These are phyloP conservation scores for Mycosphaerella sp. DNA, from an alignment of 2,329 filamentous ascomycete genomes.

Conservation along the genomic window DNA sequence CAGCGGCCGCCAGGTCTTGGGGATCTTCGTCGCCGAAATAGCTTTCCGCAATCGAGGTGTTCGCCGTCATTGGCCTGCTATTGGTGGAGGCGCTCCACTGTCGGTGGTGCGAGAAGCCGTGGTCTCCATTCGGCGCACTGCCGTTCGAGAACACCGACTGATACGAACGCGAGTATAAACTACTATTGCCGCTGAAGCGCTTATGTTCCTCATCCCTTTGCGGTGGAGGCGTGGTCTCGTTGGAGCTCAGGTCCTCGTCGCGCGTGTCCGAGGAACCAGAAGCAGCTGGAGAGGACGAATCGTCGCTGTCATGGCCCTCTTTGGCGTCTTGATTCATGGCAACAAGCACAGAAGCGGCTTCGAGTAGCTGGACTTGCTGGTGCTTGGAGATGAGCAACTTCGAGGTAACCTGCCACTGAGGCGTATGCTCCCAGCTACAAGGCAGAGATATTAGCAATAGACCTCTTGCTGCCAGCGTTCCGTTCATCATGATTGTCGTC, in stretches of 20 bases:
- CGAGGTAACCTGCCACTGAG: constrained; percentile 94
- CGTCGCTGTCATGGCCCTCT: constrained; percentile 63
- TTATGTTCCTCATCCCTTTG: constrained; percentile 54
- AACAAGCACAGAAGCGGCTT: constrained; percentile 92
- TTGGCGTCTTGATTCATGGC: constrained; percentile 69
- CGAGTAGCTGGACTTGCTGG: constrained; percentile 94
- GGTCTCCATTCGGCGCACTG: constrained; percentile 50
- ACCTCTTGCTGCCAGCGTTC: not conserved
- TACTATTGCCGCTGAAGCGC: constrained; percentile 45
- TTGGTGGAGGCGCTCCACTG: constrained; percentile 65
- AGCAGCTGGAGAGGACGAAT: constrained; percentile 76
- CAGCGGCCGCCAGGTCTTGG: constrained; percentile 79
- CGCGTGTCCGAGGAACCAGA: constrained; percentile 71
- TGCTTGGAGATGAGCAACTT: constrained; percentile 99
- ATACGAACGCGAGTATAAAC: constrained; percentile 65
- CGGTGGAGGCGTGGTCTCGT: constrained; percentile 87
- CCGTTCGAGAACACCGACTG: constrained; percentile 59
- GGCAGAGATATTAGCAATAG: constrained; percentile 12
- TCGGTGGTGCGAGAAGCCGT: constrained; percentile 54
- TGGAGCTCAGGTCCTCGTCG: constrained; percentile 72
- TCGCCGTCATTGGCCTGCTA: constrained; percentile 67
- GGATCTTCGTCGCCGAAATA: constrained; percentile 74
- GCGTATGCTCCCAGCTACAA: constrained; percentile 96
- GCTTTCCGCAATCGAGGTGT: constrained; percentile 52
- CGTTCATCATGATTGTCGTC: not conserved